Evolutionary conservation across 805 yeast genomes (phyloP), one percentile per base, ranked within the genome.

Genomic region (Ogataea trehalophila): DNA sequence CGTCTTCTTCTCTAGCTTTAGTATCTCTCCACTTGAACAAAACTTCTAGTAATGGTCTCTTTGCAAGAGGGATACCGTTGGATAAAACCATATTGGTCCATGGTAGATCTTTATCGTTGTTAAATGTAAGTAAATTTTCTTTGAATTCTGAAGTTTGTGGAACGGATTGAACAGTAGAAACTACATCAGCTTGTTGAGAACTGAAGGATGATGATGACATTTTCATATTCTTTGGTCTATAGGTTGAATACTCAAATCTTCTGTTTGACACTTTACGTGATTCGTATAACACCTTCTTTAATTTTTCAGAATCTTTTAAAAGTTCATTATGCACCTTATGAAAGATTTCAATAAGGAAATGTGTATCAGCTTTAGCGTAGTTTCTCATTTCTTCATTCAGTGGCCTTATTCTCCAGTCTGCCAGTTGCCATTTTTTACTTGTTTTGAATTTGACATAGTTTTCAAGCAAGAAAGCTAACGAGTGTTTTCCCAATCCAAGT

Each of bases 331-430:
- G 81, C 65, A 94, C 66, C 52, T 78, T 78, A 59, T 89, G 92
- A 66, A 75, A 94, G 15, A 94, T 85, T 63, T 85, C 79, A 35
- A 94, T 72, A 44, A 94, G 68, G 59, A 90, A 94, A 66, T 94
- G 99, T 0, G 99, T 94, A 66, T 94, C 99, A 0, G 97, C 86
- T 53, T 96, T 77, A 0, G 99, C 99, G 64, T 94, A 94, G 15
- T 84, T 79, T 50, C 73, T 66, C 91, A 94, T 85, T 36, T 87
- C 81, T 9, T 71, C 64, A 1, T 87, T 77, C 44, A 94, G 69
- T 0, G 99, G 99, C 54, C 99, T 76, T 6, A 84, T 68, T 62
- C 99, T 79, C 99, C 99, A 94, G 66, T 94, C 99, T 1, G 98
- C 96, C 51, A 91, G 70, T 68, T 94, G 99, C 68, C 91, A 94